Conservation (phyloP, 352 stramenopile genomes). For the Phytophthora podocarpi region DNA sequence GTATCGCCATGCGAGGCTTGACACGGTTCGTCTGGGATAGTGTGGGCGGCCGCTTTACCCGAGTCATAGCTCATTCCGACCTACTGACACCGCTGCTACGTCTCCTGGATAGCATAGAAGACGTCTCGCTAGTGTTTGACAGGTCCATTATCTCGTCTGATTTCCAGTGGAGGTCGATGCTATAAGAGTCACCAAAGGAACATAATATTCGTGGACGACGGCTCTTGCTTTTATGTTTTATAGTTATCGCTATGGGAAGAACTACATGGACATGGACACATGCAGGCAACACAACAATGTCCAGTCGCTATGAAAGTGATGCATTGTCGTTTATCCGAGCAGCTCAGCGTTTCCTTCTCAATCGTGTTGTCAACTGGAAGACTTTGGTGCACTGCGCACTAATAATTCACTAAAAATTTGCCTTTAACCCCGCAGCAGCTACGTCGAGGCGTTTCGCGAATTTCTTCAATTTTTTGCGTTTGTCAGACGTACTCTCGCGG, state of each 20-base stretch:
- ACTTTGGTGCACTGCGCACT: background rate
- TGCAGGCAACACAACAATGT: no score
- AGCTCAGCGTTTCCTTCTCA: no score
- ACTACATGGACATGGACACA: no score
- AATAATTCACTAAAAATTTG: conserved; percentile 4
- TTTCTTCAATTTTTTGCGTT: conserved; percentile 18
- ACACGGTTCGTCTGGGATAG: conserved; percentile 24
- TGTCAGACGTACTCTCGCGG: conserved; percentile 9
- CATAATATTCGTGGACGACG: no score
- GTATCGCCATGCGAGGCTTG: conserved; percentile 21
- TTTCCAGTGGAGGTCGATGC: conserved; percentile 19
- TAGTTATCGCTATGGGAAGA: no score
- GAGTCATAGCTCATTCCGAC: conserved; percentile 17
- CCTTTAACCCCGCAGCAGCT: conserved; percentile 6
- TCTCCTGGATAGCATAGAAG: conserved; percentile 20
- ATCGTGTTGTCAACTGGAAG: background rate
- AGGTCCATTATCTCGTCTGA: conserved; percentile 20
- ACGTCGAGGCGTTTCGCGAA: conserved; percentile 16
- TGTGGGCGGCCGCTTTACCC: background rate
- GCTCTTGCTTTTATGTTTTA: no score
- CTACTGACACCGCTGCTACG: conserved; percentile 19
- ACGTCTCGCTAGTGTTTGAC: conserved; percentile 19
- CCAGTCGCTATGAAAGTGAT: no score
- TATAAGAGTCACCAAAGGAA: no score
- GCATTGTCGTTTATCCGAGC: no score